Conservation (phyloP, 345 rosid species). For the Erodium maritimum region DNA sequence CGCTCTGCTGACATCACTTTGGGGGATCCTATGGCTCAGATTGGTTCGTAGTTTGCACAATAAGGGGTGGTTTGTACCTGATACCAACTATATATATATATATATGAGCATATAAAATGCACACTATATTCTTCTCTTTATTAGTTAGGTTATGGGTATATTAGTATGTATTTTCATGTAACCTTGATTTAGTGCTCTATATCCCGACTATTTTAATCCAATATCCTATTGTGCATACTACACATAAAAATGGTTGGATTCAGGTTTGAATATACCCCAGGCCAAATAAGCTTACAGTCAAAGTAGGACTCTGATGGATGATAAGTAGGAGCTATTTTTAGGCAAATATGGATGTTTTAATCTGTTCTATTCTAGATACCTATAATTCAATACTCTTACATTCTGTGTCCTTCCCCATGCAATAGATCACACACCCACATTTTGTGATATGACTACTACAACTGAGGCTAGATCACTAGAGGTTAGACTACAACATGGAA, state of each 20-base stretch:
- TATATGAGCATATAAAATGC: no score
- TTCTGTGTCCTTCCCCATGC: no score
- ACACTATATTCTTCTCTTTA: not conserved
- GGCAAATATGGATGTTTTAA: not conserved
- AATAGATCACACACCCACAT: no score
- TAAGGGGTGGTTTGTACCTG: no score
- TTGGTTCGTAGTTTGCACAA: no score
- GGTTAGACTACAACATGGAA: no score
- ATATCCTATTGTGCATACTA: not conserved
- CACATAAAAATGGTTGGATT: not conserved
- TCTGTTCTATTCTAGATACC: not conserved
- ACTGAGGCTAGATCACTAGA: no score
- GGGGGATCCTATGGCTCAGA: no score
- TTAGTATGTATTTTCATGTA: not conserved
- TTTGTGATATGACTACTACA: no score
- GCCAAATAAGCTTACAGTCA: not conserved
- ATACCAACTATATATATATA: no score
- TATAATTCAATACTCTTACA: not conserved
- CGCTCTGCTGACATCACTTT: no score
- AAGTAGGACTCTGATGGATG: not conserved
- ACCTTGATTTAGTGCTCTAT: not conserved
- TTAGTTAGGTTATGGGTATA: not conserved
- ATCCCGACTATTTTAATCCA: not conserved
- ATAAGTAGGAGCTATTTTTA: not conserved
- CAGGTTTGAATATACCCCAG: not conserved